Base-by-base conservation (phyloP, 805 yeast species). In the Priceomyces fermenticarens region DNA sequence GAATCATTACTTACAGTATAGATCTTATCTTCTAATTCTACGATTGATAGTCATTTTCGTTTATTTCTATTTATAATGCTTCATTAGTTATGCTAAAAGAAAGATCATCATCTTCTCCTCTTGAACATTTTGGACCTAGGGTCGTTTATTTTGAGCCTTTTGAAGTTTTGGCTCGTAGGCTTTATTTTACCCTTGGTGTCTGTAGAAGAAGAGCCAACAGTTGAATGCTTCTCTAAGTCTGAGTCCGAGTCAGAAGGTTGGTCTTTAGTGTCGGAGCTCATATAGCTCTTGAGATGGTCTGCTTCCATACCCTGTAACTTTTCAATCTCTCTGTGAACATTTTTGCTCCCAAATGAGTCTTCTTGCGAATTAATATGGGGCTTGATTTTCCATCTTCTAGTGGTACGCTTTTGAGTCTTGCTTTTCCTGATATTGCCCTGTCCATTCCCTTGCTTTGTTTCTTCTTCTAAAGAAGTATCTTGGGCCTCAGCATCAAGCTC, bases 351-450 rank as follows among this genome's bases (percentile, higher is more conserved):
- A 28, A 73, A 46, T 35, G 67, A 72, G 3, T 56, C 58, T 15
- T 42, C 49, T 1, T 40, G 45, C 0, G 51, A 48, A 3, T 48
- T 57, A 3, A 42, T 45, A 13, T 58, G 48, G 0, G 81, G 77
- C 44, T 67, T 72, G 43, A 78, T 63, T 43, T 73, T 76, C 58
- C 72, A 70, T 38, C 80, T 62, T 40, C 78, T 60, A 1, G 82
- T 77, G 1, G 75, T 69, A 49, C 83, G 57, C 57, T 78, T 78
- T 32, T 73, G 77, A 0, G 81, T 77, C 42, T 64, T 67, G 30
- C 57, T 57, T 46, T 56, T 63, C 45, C 61, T 65, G 40, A 49
- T 46, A 40, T 23, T 28, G 3, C 51, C 48, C 36, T 39, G 13
- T n/a, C 44, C 44, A 17, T 27, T 38, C 1, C 45, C 53, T 10